A percentile compares a stretch with the other conserved stretches of the same genome.
Evolutionary conservation across 148 eudicot genomes (phyloP).

Genomic region (Polygonum maritimum): DNA sequence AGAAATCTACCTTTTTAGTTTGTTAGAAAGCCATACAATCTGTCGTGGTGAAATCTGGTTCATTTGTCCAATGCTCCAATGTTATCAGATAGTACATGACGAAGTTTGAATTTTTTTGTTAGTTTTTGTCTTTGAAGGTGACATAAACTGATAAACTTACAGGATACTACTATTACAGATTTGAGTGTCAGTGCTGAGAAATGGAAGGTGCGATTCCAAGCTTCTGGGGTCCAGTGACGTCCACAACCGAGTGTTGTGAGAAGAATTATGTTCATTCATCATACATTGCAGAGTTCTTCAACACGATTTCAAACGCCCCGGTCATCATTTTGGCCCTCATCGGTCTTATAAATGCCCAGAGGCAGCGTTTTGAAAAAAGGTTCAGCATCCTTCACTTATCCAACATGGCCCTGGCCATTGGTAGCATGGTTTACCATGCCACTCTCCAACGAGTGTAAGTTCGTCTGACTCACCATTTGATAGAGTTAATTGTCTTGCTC

Average conservation of each 20-base stretch:
- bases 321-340: conserved; percentile 58
- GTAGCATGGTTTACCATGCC: conserved; percentile 80
- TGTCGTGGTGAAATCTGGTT: neutral
- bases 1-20: neutral
- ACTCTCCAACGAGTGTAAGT: conserved; percentile 69
- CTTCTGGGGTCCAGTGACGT: conserved; percentile 93
- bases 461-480: neutral
- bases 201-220: conserved; percentile 66
- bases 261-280: conserved; percentile 61
- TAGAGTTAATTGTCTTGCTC: neutral
- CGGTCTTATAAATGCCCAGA: conserved; percentile 63
- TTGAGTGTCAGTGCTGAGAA: conserved; percentile 10
- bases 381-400: conserved; percentile 77
- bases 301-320: conserved; percentile 63
- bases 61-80: neutral
- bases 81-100: neutral
- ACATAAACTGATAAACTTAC: neutral
- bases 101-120: neutral
- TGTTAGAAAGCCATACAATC: neutral
- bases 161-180: neutral
- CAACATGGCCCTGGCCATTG: conserved; percentile 71
- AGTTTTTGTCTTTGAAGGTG: neutral
- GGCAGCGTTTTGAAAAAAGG: conserved; percentile 75
- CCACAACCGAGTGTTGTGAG: conserved; percentile 73
- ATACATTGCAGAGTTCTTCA: conserved; percentile 76